These are phyloP conservation scores for Tephrocybe sp. DNA, from an alignment of 768 basidiomycete genomes.

Conservation along the genomic window DNA sequence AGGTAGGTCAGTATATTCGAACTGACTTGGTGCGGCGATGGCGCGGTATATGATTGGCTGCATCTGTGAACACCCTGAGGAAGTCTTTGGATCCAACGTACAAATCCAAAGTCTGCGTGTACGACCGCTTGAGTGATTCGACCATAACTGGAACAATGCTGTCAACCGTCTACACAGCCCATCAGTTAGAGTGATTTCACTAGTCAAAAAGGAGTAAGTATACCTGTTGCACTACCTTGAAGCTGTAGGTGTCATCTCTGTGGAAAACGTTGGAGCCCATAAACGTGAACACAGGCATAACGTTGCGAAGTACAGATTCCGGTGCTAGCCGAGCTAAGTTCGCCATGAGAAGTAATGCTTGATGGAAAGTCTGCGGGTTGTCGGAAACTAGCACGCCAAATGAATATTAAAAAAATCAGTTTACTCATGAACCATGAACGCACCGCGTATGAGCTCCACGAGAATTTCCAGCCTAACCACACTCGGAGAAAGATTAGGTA, in stretches of 20 bases:
- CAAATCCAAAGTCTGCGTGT: slow-evolving; percentile 54
- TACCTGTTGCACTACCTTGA: slow-evolving; percentile 92
- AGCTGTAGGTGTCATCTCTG: slow-evolving; percentile 93
- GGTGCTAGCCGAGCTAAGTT: slow-evolving; percentile 81
- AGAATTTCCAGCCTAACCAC: slow-evolving; percentile 79
- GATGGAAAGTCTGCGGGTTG: slow-evolving; percentile 94
- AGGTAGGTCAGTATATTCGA: not conserved
- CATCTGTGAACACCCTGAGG: slow-evolving; percentile 90
- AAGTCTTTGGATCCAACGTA: slow-evolving; percentile 76
- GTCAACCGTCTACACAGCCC: slow-evolving; percentile 80
- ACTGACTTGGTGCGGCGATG: slow-evolving; percentile 87
- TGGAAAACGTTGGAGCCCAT: slow-evolving; percentile 99
- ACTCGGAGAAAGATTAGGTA: slow-evolving; percentile 48
- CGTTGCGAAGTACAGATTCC: slow-evolving; percentile 87
- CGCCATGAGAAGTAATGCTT: slow-evolving; percentile 85
- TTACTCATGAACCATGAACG: slow-evolving; percentile 14
- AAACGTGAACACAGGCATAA: slow-evolving; percentile 99
- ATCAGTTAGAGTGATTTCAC: not conserved
- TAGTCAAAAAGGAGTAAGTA: slow-evolving; percentile 5
- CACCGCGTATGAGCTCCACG: slow-evolving; percentile 83
- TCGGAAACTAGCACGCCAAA: slow-evolving; percentile 56
- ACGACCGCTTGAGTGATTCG: slow-evolving; percentile 62
- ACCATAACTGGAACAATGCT: slow-evolving; percentile 94
- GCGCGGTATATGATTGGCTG: slow-evolving; percentile 85
- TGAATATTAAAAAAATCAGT: not conserved